Evolutionary conservation across 352 stramenopile genomes (phyloP).

Genomic region (Globisporangium nunn): DNA sequence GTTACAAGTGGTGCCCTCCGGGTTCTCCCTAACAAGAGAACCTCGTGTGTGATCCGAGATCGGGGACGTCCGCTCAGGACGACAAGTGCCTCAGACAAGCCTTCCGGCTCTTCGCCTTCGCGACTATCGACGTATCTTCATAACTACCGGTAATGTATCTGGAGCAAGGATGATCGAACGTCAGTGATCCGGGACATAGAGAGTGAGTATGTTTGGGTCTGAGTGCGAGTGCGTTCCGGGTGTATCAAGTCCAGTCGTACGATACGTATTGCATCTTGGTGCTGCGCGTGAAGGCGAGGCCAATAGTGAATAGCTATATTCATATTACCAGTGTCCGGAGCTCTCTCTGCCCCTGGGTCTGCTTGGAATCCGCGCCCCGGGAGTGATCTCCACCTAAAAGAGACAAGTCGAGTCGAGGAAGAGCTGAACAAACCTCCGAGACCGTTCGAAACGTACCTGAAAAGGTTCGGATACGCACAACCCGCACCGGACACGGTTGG

Average conservation of each 20-base stretch:
- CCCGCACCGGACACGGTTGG: neutral
- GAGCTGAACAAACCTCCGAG: neutral
- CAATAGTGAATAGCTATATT: neutral
- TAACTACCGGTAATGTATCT: too few species aligned
- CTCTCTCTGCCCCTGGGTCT: neutral
- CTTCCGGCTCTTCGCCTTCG: too few species aligned
- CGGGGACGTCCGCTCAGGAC: too few species aligned
- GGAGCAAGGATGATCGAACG: too few species aligned
- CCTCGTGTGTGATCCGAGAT: too few species aligned
- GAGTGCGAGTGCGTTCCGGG: neutral
- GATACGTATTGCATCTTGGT: neutral
- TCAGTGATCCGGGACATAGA: too few species aligned
- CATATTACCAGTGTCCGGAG: neutral
- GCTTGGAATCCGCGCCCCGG: neutral
- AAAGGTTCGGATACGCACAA: neutral
- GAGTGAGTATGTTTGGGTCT: neutral
- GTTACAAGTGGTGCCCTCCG: too few species aligned
- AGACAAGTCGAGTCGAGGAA: neutral
- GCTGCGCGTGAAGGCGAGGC: neutral
- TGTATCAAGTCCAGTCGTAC: neutral
- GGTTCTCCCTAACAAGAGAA: too few species aligned
- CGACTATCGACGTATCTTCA: too few species aligned
- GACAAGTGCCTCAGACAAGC: too few species aligned
- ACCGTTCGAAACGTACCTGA: neutral
- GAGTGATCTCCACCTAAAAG: neutral